These are phyloP conservation scores for Pseudofabraea citricarpa DNA, from an alignment of 2,329 filamentous ascomycete genomes.

Conservation along the genomic window DNA sequence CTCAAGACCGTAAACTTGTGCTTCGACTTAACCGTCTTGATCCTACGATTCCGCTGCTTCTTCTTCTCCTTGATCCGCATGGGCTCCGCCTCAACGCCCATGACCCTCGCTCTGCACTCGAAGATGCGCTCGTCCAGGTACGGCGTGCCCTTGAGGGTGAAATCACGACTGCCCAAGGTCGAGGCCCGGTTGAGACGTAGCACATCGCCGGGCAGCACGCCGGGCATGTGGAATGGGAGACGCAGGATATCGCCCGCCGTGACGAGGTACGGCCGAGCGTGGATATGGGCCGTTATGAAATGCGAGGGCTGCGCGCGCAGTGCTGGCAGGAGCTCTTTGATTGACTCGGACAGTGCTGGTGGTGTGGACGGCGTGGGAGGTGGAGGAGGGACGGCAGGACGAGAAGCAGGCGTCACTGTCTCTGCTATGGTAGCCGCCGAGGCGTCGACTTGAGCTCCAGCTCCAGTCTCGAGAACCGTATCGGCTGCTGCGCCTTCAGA, in stretches of 20 bases:
- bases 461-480: background rate
- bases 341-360: slow-evolving; percentile 43
- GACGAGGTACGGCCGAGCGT: slow-evolving; percentile 75
- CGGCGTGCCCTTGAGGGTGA: slow-evolving; percentile 77
- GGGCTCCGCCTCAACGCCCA: slow-evolving; percentile 79
- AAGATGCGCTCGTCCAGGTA: slow-evolving; percentile 82
- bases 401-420: background rate
- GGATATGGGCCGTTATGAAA: slow-evolving; percentile 77
- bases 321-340: slow-evolving; percentile 62
- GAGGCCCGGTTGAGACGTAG: slow-evolving; percentile 83
- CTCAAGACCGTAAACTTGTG: slow-evolving; percentile 81
- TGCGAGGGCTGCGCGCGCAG: slow-evolving; percentile 68
- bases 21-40: slow-evolving; percentile 80
- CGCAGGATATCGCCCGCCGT: slow-evolving; percentile 71
- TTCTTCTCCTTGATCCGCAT: slow-evolving; percentile 75
- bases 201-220: slow-evolving; percentile 74
- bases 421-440: background rate
- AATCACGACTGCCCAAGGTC: slow-evolving; percentile 80
- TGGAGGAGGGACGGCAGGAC: slow-evolving; percentile 17
- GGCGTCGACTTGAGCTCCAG: slow-evolving; percentile 2
- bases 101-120: slow-evolving; percentile 78
- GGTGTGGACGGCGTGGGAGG: slow-evolving; percentile 20
- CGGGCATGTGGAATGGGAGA: slow-evolving; percentile 75
- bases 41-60: slow-evolving; percentile 69
- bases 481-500: slow-evolving; percentile 4